Conservation (phyloP, 257 asterid genomes). For the Rauvolfia tetraphylla region DNA sequence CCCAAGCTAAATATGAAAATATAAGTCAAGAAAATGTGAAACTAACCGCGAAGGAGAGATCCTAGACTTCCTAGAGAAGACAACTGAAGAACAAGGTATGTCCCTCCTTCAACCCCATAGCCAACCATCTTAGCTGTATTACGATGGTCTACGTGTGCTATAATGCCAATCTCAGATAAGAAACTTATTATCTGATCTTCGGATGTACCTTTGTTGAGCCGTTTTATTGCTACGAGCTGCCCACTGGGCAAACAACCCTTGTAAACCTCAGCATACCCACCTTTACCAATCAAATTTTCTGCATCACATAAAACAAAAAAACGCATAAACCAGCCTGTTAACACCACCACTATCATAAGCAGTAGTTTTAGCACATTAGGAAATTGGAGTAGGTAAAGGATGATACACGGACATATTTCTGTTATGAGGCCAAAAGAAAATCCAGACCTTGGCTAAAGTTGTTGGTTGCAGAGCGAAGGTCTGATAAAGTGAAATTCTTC, state of each 20-base stretch:
- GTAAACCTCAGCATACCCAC: slow-evolving; percentile 69
- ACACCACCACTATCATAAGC: neutral
- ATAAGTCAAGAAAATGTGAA: neutral
- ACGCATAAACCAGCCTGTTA: neutral
- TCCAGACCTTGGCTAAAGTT: slow-evolving; percentile 52
- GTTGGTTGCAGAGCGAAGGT: slow-evolving; percentile 48
- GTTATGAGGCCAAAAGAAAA: neutral
- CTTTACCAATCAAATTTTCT: slow-evolving; percentile 69
- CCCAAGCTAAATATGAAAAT: neutral
- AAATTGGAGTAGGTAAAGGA: neutral
- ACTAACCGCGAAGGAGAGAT: slow-evolving; percentile 56
- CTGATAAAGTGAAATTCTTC: slow-evolving; percentile 50
- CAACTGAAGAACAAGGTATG: slow-evolving; percentile 51
- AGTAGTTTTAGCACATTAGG: neutral
- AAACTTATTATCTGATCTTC: slow-evolving; percentile 42
- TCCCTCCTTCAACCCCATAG: slow-evolving; percentile 74
- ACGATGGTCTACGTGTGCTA: slow-evolving; percentile 69
- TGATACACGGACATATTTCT: neutral
- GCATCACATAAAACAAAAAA: slow-evolving; percentile 5
- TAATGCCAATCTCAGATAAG: slow-evolving; percentile 61
- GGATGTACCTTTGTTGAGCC: slow-evolving; percentile 42
- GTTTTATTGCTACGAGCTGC: slow-evolving; percentile 54
- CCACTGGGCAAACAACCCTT: slow-evolving; percentile 59
- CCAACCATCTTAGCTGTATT: slow-evolving; percentile 73
- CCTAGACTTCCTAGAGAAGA: slow-evolving; percentile 64